These are phyloP conservation scores for Daldinia childiae DNA, from an alignment of 495 filamentous ascomycete species.

Conservation along the genomic window DNA sequence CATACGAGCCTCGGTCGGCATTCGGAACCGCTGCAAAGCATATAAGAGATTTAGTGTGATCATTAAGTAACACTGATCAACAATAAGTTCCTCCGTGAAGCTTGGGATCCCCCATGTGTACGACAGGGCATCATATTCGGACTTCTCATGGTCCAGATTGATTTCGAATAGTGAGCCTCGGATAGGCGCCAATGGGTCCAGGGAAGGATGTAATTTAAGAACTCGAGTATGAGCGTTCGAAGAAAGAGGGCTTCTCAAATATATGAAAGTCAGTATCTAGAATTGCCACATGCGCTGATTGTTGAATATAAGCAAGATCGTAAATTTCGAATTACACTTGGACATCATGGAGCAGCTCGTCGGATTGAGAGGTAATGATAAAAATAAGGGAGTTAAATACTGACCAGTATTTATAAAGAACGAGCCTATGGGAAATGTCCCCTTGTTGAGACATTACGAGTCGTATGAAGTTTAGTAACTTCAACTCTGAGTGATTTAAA, in stretches of 20 bases:
- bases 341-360: neutral
- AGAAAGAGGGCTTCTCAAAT: neutral
- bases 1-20: neutral
- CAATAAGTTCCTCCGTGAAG: neutral
- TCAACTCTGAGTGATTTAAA: neutral
- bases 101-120: neutral
- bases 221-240: neutral
- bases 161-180: neutral
- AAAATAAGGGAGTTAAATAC: neutral
- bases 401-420: neutral
- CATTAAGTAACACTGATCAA: neutral
- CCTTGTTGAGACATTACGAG: neutral
- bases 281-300: neutral
- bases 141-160: neutral
- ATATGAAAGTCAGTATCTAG: neutral
- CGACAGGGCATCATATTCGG: neutral
- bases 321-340: neutral
- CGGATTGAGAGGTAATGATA: neutral
- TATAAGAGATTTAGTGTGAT: neutral
- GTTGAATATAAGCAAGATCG: neutral
- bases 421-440: neutral
- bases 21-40: neutral
- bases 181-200: neutral
- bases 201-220: neutral
- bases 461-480: neutral